These are phyloP conservation scores for Sclerotinia glacialis DNA, from an alignment of 2,329 filamentous ascomycete genomes.

Conservation along the genomic window DNA sequence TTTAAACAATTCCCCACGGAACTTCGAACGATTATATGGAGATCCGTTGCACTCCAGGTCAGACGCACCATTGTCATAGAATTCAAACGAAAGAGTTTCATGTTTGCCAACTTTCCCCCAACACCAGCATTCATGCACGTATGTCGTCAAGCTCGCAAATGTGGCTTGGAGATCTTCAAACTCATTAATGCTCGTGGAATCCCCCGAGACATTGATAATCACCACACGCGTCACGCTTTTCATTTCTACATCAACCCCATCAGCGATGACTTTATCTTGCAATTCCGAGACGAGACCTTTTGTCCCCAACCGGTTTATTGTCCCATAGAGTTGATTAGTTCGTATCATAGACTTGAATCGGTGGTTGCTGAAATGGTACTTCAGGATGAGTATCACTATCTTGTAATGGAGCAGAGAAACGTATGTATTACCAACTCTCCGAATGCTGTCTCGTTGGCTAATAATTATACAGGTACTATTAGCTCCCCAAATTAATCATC, in stretches of 20 bases:
- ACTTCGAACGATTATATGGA: background rate
- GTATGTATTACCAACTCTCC: background rate
- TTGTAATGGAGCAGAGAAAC: accelerated
- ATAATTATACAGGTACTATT: background rate
- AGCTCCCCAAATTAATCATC: accelerated
- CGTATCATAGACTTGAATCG: background rate
- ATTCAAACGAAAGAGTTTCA: background rate
- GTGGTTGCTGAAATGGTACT: background rate
- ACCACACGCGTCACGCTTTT: too few species aligned
- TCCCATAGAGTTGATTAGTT: background rate
- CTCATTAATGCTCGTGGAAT: background rate
- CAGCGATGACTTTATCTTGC: slow-evolving; percentile 9
- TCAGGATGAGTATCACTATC: accelerated
- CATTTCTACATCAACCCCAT: slow-evolving; percentile 6
- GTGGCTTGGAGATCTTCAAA: background rate
- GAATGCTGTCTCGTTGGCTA: background rate
- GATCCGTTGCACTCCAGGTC: background rate
- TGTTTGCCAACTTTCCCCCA: background rate
- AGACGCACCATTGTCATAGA: background rate
- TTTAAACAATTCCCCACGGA: background rate
- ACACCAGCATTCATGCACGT: slow-evolving; percentile 11
- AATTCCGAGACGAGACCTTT: background rate
- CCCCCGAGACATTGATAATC: background rate
- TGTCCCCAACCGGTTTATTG: background rate
- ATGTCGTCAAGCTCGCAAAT: background rate